Percentiles rank a stretch among this genome's conserved stretches.
Conservation (phyloP, 225 moss, liverwort and hornwort genomes). For the Physcomitrellopsis africana region DNA sequence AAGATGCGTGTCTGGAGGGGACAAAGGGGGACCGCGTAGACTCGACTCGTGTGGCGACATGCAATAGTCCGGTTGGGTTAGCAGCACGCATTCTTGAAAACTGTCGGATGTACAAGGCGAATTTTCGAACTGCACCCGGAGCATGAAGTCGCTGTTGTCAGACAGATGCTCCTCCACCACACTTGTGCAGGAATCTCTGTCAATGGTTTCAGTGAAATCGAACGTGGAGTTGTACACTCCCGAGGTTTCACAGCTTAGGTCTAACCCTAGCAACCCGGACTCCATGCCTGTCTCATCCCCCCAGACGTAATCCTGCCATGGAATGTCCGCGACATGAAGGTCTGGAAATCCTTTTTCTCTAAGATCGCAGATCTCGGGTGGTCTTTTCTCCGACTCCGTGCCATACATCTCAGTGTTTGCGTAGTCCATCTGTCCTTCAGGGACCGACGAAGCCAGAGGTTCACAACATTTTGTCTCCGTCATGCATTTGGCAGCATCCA, state of each 20-base stretch:
- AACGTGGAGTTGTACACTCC: conserved; percentile 54
- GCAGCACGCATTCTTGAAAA: conserved; percentile 50
- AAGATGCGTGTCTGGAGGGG: conserved; percentile 12
- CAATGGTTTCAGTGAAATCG: conserved; percentile 57
- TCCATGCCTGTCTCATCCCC: conserved; percentile 52
- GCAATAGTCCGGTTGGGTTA: conserved; percentile 48
- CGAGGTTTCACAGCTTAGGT: conserved; percentile 52
- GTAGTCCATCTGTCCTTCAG: conserved; percentile 28
- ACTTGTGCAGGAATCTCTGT: conserved; percentile 55
- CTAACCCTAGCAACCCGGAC: conserved; percentile 43
- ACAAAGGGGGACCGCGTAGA: background rate
- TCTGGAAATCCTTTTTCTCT: conserved; percentile 42
- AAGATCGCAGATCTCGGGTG: conserved; percentile 24
- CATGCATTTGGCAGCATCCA: conserved; percentile 29
- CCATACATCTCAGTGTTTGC: conserved; percentile 21
- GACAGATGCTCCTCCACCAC: conserved; percentile 45
- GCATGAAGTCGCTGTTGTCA: conserved; percentile 39
- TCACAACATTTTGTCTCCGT: conserved; percentile 10
- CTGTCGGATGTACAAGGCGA: conserved; percentile 23
- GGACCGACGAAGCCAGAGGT: conserved; percentile 11
- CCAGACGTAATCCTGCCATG: conserved; percentile 49
- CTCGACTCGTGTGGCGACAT: conserved; percentile 29
- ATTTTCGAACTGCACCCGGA: conserved; percentile 43
- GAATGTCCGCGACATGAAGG: conserved; percentile 31
- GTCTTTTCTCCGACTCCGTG: conserved; percentile 18